Percentiles rank a stretch among this genome's conserved stretches.
Conservation (phyloP, 305 asterid genomes). For the Fraxinus xanthoxyloides region DNA sequence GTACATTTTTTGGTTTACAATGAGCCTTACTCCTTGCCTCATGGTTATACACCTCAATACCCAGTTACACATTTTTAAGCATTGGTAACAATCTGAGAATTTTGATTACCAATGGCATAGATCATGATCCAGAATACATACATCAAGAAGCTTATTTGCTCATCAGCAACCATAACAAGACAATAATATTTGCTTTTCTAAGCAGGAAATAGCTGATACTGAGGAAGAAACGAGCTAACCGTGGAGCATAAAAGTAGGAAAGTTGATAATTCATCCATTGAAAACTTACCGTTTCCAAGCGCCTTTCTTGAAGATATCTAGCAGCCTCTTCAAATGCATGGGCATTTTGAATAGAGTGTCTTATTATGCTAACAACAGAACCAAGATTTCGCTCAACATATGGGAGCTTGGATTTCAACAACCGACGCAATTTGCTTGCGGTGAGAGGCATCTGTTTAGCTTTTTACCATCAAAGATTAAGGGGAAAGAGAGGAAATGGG, state of each 20-base stretch:
- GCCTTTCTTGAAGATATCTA: constrained; percentile 57
- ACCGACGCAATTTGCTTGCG: constrained; percentile 52
- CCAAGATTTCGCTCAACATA: constrained; percentile 78
- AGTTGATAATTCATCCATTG: constrained; percentile 10
- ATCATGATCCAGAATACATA: not conserved
- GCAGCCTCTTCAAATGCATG: constrained; percentile 72
- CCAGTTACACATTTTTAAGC: not conserved
- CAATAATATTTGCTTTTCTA: not conserved
- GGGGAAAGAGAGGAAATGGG: constrained; percentile 9
- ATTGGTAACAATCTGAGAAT: not conserved
- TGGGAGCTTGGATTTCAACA: constrained; percentile 73
- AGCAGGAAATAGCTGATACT: constrained; percentile 7
- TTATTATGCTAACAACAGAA: constrained; percentile 72
- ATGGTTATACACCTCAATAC: not conserved
- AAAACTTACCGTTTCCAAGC: constrained; percentile 54
- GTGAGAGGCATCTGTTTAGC: constrained; percentile 94
- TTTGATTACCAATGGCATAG: not conserved
- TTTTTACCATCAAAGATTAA: constrained; percentile 32
- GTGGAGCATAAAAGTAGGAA: constrained; percentile 1
- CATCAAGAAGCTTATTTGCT: constrained; percentile 4
- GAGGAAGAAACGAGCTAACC: not conserved
- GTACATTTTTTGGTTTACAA: not conserved
- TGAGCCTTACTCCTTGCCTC: not conserved
- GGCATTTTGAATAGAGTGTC: constrained; percentile 76
- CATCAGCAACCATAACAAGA: not conserved